Base-by-base conservation (phyloP, 1,139 yeast genomes). In the Blastobotrys malaysiensis region DNA sequence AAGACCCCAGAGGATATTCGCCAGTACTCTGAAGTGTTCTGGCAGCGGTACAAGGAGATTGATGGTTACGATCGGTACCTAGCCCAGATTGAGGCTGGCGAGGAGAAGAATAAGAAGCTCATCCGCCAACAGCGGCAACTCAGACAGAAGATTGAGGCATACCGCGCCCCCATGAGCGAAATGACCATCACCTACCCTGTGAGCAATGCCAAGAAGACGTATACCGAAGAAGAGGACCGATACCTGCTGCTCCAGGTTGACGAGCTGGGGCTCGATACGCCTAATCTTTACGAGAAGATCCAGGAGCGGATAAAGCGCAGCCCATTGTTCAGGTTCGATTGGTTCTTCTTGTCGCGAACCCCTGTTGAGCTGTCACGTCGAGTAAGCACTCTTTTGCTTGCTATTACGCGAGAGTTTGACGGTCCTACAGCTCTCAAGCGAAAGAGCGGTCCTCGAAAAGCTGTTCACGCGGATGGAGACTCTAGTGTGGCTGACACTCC, bases 31-130 rank as follows among this genome's bases (percentile, higher is more conserved):
- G 75, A 78, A 50, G 86, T 77, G 5, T 95, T 93, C 66, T 93
- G 98, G 98, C 69, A 77, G 46, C 76, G 87, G 39, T 85, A 81
- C 66, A 74, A 72, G 26, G 85, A 83, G 62, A 82, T 93, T 50
- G 96, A 88, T 21, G 96, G 97, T 0, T 80, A 84, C 69, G 97
- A 90, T 60, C 86, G 89, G 67, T 90, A 91, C 68, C 68, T 90
- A 48, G 70, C 84, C 13, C 95, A 88, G 65, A 90, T 93, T 55
- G 95, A 89, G 63, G 77, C 84, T 45, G 96, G 97, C 57, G 97
- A 91, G 66, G 88, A 85, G 73, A 87, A 90, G 64, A 72, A 83
- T 26, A 84, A 83, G 51, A 86, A 80, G 63, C 71, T 86, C 45
- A 69, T 72, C 46, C 76, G 77, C 51, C 98, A 91, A 69, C 85